phyloP scores from a whole-genome alignment of 495 filamentous ascomycete genomes.

The Lepraria neglecta region DNA sequence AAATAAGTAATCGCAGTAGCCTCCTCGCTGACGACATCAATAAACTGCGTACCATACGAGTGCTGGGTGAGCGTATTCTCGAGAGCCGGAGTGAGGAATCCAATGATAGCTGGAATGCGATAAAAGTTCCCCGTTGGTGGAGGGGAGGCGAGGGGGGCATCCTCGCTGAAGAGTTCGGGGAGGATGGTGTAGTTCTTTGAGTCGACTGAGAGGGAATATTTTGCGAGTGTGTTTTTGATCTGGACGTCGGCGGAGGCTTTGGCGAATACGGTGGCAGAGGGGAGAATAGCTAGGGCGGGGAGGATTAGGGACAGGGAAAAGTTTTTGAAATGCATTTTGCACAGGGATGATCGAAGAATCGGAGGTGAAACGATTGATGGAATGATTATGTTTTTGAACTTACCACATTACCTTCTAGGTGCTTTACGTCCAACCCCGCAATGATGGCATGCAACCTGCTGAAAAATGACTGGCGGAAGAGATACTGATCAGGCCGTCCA shows the following conservation, averaged over 20 bases:
- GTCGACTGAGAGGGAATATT: slow-evolving; percentile 2
- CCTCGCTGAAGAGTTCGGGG: neutral
- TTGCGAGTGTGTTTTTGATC: neutral
- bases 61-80: neutral
- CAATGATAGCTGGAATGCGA: neutral
- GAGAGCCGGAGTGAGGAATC: neutral
- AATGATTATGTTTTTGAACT: no score
- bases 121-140: neutral
- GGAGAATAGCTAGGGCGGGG: no score
- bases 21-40: neutral
- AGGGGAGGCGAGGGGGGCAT: neutral
- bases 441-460: no score
- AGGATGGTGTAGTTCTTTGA: slow-evolving; percentile 5
- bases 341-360: no score
- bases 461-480: no score
- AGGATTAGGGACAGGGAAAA: no score
- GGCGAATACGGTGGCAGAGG: no score
- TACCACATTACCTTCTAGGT: no score
- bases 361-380: no score
- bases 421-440: no score
- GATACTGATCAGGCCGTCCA: no score
- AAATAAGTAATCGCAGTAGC: neutral
- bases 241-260: neutral
- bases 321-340: no score
- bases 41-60: neutral